Evolutionary conservation across 192 early-diverging fungal genomes (phyloP), one percentile per base, ranked within the genome.

Genomic region (Coemansia sp.): DNA sequence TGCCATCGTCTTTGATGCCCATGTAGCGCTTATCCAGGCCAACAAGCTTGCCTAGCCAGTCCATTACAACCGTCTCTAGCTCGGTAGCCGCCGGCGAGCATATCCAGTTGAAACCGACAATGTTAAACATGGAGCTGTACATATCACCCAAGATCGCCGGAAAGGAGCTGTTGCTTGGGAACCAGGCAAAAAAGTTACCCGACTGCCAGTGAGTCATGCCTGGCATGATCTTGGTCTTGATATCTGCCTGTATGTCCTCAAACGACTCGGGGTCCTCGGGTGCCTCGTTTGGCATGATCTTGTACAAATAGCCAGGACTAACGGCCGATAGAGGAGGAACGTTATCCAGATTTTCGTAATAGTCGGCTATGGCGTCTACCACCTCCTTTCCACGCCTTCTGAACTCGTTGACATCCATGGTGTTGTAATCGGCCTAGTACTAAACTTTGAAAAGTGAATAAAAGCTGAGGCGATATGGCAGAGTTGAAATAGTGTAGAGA

Each of bases 191-290:
- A 66, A 90, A 90, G 77, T 88, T 87, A 0, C 74, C 77, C 11
- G 86, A 86, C 77, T 90, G 89, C 89, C 89, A 90, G 75, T 90
- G 89, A 1, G 89, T 90, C 15, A 90, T 81, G 2, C 89, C 88
- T 2, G 89, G 89, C 61, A 89, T 79, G 55, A 90, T 90, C 65
- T 86, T 87, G 9, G 60, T 58, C 48, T 85, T 60, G 29, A 91
- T 75, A 45, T 91, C 78, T 3, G 48, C 53, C 23, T 72, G 59
- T n/a, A 88, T 78, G 6, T 21, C 39, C n/a, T 87, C 79, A 32
- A 81, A 82, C 9, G 72, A 66, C 41, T 84, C 82, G 10, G 82
- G 82, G 1, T 64, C 46, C 62, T 90, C 85, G 0, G 89, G 89
- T 5, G 86, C 84, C 50, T 90, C 75, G 27, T 70, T 57, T 0